A percentile compares a stretch with the other conserved stretches of the same genome.
Conservation (phyloP, 768 basidiomycete genomes). For the Leccinellum luteum region DNA sequence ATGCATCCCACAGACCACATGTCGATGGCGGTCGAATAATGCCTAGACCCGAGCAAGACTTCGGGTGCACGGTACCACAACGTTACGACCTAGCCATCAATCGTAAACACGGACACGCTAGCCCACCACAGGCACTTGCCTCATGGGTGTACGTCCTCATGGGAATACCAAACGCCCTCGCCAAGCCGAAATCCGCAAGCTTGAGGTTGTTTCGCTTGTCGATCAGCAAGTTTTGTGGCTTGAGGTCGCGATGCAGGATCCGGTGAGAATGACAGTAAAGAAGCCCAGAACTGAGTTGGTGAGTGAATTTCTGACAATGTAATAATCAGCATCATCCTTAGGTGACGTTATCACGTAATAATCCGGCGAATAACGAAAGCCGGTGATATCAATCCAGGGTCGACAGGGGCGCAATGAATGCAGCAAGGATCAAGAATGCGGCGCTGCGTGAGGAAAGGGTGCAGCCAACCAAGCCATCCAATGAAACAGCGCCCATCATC, state of each 20-base stretch:
- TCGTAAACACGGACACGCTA: not conserved
- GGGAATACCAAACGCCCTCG: slow-evolving; percentile 96
- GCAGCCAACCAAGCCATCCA: slow-evolving; percentile 6
- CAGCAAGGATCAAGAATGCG: not conserved
- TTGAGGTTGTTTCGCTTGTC: slow-evolving; percentile 89
- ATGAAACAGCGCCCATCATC: not conserved
- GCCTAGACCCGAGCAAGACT: slow-evolving; percentile 90
- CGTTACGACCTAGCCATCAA: slow-evolving; percentile 79
- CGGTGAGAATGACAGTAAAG: slow-evolving; percentile 94
- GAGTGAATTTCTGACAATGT: slow-evolving; percentile 84
- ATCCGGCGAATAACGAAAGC: slow-evolving; percentile 26
- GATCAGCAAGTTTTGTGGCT: slow-evolving; percentile 94
- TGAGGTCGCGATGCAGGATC: slow-evolving; percentile 95
- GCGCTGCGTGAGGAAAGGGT: slow-evolving; percentile 1
- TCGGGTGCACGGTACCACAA: slow-evolving; percentile 99
- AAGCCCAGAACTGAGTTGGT: slow-evolving; percentile 87
- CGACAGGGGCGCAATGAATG: not conserved
- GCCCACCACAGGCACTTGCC: slow-evolving; percentile 46
- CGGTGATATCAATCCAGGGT: slow-evolving; percentile 20
- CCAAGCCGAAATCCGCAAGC: slow-evolving; percentile 94
- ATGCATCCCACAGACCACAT: slow-evolving; percentile 99
- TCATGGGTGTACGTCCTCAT: slow-evolving; percentile 99
- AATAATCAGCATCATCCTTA: slow-evolving; percentile 8
- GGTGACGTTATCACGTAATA: slow-evolving; percentile 34
- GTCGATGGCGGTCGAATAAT: slow-evolving; percentile 97